These are phyloP conservation scores for Drechmeria coniospora DNA, from an alignment of 2,329 filamentous ascomycete species.

Conservation along the genomic window DNA sequence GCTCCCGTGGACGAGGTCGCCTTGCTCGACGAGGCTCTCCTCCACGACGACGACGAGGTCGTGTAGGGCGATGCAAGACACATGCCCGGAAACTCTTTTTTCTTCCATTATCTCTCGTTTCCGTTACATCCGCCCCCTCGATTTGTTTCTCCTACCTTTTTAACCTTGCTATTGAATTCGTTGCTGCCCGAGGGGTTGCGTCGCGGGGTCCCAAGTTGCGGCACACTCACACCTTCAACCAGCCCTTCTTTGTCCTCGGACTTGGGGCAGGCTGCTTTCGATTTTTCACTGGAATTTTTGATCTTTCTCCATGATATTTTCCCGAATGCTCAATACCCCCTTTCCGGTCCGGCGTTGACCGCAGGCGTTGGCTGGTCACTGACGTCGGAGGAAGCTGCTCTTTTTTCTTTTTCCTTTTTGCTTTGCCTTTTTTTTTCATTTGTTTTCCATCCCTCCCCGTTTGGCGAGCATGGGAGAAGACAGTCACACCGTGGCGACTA, in stretches of 20 bases:
- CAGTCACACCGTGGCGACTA: background rate
- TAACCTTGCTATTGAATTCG: too few species aligned
- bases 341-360: slow-evolving; percentile 1
- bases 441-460: background rate
- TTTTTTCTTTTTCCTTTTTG: slow-evolving; percentile 1
- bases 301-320: background rate
- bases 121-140: background rate
- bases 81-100: slow-evolving; percentile 2
- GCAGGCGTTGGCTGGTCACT: slow-evolving; percentile 3
- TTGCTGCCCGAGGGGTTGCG: too few species aligned
- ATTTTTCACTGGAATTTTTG: background rate
- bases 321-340: slow-evolving; percentile 4
- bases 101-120: slow-evolving; percentile 1
- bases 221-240: background rate
- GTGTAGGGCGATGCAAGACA: slow-evolving; percentile 9
- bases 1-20: slow-evolving; percentile 24
- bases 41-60: slow-evolving; percentile 16
- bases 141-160: too few species aligned
- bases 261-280: too few species aligned
- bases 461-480: background rate
- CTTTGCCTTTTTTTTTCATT: slow-evolving; percentile 3
- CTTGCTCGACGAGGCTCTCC: slow-evolving; percentile 16
- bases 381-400: background rate
- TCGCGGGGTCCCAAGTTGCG: too few species aligned
- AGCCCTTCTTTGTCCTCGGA: too few species aligned